Evolutionary conservation across 495 filamentous ascomycete genomes (phyloP), one percentile per base, ranked within the genome.

Genomic region (Clohesyomyces aquaticus): DNA sequence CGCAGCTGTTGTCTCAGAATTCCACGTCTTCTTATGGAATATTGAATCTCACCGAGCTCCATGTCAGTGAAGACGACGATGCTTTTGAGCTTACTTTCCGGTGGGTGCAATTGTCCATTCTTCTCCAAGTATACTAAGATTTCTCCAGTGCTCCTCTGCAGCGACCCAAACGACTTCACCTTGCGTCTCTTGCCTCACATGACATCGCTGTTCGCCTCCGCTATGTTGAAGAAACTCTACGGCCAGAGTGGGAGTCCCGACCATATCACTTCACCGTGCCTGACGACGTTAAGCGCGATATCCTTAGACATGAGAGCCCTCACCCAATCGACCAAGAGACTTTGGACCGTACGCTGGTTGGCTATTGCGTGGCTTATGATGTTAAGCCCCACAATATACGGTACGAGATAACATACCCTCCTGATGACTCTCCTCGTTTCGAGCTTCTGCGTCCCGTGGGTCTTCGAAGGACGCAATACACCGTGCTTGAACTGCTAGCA

Each of bases 41-140:
- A 46, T 85, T 95, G 65, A 89, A 88, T 14, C 76, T 98, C 50
- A 85, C 83, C 23, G 80, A 81, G 14, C 74, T 93, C 32, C 83
- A 81, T 21, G 81, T 92, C 71, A 84, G 87, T 49, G 81, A 84
- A 61, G 80, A 80, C 38, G 91, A 96, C 69, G 92, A 98, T 76
- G 85, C 88, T 19, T 91, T 98, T 73, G 88, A 91, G 63, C 79
- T 97, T 18, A 85, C 85, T 2, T 97, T 96, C 71, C 85, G 91
- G 81, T 89, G 79, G 77, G 80, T 66, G 41, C 43, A 23, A 18
- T n/a, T 51, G n/a, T 35, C 29, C 10, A 16, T 9, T 14, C 22
- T 1, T 48, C n/a, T 4, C 23, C 9, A 12, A 45, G 22, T 16
- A 22, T 4, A 25, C 32, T 62, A 29, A 56, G 29, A 22, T 43